Evolutionary conservation across 2,329 filamentous ascomycete species (phyloP).

Genomic region (Ampelomyces quisqualis): DNA sequence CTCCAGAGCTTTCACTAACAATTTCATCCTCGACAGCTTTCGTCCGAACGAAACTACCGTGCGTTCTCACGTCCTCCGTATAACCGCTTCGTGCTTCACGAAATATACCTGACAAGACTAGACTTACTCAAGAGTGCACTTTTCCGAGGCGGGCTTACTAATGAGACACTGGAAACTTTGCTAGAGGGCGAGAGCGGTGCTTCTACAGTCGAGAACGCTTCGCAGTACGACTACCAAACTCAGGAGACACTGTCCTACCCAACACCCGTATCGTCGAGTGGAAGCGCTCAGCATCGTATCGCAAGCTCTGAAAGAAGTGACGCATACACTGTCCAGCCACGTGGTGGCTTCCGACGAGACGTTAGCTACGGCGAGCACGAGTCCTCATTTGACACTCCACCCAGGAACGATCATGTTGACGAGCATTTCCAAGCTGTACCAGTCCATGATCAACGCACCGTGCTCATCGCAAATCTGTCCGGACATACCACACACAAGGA

Average conservation of each 20-base stretch:
- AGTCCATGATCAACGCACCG: constrained; percentile 53
- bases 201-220: constrained; percentile 13
- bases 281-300: constrained; percentile 6
- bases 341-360: constrained; percentile 12
- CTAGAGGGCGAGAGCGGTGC: constrained; percentile 35
- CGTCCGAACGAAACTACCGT: constrained; percentile 57
- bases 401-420: constrained; percentile 20
- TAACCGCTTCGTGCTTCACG: not conserved
- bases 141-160: constrained; percentile 53
- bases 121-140: constrained; percentile 52
- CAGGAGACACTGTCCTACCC: constrained; percentile 16
- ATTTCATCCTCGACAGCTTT: constrained; percentile 33
- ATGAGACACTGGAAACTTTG: constrained; percentile 53
- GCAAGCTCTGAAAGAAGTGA: constrained; percentile 9
- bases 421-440: constrained; percentile 18
- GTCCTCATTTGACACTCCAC: constrained; percentile 14
- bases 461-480: constrained; percentile 64
- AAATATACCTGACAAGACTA: constrained; percentile 20
- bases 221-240: constrained; percentile 15
- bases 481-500: constrained; percentile 65
- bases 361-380: constrained; percentile 22
- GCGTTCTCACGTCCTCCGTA: constrained; percentile 26
- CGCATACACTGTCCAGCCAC: constrained; percentile 13
- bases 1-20: constrained; percentile 3
- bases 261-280: constrained; percentile 10